phyloP scores from a whole-genome alignment of 2,329 filamentous ascomycete genomes.

The Neocatenulostroma microsporum region DNA sequence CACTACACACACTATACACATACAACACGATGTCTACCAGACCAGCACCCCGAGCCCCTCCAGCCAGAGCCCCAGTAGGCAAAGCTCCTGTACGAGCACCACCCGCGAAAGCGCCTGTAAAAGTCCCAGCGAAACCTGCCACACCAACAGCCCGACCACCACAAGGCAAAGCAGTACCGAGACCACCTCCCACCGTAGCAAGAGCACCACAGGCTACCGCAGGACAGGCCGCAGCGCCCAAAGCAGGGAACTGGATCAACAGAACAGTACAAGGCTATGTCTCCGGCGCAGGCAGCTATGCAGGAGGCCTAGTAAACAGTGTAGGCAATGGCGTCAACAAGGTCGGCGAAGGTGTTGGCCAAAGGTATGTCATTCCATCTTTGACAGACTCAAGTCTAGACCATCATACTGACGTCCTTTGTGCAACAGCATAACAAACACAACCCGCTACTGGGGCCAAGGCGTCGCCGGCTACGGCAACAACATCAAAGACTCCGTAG shows the following conservation, averaged over 20 bases:
- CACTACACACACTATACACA: background rate
- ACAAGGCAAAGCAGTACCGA: too few species aligned
- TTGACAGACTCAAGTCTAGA: slow-evolving; percentile 3
- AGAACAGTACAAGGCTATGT: slow-evolving; percentile 37
- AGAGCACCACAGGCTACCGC: slow-evolving; percentile 2
- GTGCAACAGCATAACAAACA: slow-evolving; percentile 36
- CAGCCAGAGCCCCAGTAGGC: slow-evolving; percentile 12
- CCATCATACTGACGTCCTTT: background rate
- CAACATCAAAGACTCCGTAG: slow-evolving; percentile 42
- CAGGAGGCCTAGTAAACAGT: slow-evolving; percentile 35
- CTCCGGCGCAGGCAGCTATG: slow-evolving; percentile 38
- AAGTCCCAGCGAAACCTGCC: slow-evolving; percentile 11
- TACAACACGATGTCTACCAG: background rate
- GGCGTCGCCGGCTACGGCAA: slow-evolving; percentile 44
- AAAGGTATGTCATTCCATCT: too few species aligned
- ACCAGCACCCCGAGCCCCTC: slow-evolving; percentile 7
- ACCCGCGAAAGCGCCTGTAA: slow-evolving; percentile 10
- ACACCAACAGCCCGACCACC: slow-evolving; percentile 6
- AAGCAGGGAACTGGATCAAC: slow-evolving; percentile 38
- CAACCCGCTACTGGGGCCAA: slow-evolving; percentile 41
- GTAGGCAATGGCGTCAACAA: slow-evolving; percentile 42
- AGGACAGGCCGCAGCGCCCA: background rate
- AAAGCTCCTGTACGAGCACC: too few species aligned
- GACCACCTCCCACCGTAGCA: slow-evolving; percentile 3
- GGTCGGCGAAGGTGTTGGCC: slow-evolving; percentile 38